These are phyloP conservation scores for Telfairia occidentalis DNA, from an alignment of 331 rosid species.

Conservation along the genomic window DNA sequence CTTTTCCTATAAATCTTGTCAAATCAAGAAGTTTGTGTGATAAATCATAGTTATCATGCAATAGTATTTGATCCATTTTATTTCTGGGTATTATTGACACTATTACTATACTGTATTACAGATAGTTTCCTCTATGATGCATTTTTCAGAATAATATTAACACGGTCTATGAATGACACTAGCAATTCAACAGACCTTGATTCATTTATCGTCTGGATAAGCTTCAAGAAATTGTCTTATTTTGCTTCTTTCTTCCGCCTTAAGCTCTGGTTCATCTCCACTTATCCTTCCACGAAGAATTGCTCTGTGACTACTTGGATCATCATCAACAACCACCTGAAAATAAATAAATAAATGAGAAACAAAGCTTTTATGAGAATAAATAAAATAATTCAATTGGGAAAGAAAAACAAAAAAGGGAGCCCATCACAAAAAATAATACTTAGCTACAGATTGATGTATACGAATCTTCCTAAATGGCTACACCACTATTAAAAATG, in stretches of 20 bases:
- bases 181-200: neutral
- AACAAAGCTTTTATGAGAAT: neutral
- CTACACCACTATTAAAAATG: too few species aligned
- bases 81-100: neutral
- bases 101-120: neutral
- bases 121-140: neutral
- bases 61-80: neutral
- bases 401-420: too few species aligned
- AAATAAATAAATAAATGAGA: neutral
- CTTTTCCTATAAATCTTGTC: too few species aligned
- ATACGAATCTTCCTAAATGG: too few species aligned
- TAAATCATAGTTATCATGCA: neutral
- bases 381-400: too few species aligned
- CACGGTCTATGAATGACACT: neutral
- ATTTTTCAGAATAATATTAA: neutral
- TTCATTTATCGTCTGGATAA: slow-evolving; percentile 40
- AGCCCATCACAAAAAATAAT: too few species aligned
- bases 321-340: slow-evolving; percentile 55
- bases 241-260: slow-evolving; percentile 38
- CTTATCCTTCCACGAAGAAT: slow-evolving; percentile 40
- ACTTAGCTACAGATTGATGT: too few species aligned
- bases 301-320: slow-evolving; percentile 25
- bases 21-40: too few species aligned
- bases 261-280: slow-evolving; percentile 55
- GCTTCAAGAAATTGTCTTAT: slow-evolving; percentile 55